Evolutionary conservation across 2,329 filamentous ascomycete genomes (phyloP).

Genomic region (Epichloe coenophiala): DNA sequence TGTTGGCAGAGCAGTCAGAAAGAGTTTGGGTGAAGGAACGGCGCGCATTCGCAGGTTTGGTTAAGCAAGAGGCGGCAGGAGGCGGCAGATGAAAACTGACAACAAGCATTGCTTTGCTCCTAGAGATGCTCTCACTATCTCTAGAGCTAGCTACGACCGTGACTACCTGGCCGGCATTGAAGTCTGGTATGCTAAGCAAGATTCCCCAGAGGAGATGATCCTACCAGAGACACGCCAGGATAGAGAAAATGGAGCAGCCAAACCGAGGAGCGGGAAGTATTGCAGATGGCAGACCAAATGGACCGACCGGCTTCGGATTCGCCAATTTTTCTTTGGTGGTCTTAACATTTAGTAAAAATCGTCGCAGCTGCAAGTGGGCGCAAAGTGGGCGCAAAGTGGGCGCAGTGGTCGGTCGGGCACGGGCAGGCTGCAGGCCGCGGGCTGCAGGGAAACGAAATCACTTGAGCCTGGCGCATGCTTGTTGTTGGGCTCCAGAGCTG

Average conservation of each 20-base stretch:
- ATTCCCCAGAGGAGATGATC: not conserved
- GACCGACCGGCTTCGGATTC: not conserved
- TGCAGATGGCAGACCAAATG: not conserved
- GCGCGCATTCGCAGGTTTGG: slow-evolving; percentile 6
- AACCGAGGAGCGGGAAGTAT: not conserved
- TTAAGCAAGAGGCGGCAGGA: slow-evolving; percentile 8
- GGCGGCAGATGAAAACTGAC: slow-evolving; percentile 29
- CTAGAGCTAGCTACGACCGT: slow-evolving; percentile 57
- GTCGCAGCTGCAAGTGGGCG: slow-evolving; percentile 10
- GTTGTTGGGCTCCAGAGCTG: too few relatives aligned
- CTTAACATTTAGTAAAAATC: slow-evolving; percentile 14
- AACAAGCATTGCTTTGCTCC: slow-evolving; percentile 46
- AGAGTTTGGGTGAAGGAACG: not conserved
- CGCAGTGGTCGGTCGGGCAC: too few relatives aligned
- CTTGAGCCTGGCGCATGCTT: too few relatives aligned
- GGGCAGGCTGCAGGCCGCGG: too few relatives aligned
- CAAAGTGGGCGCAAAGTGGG: slow-evolving; percentile 6
- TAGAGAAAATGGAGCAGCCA: not conserved
- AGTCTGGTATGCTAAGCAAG: slow-evolving; percentile 5
- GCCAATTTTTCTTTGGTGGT: slow-evolving; percentile 12
- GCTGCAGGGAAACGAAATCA: too few relatives aligned
- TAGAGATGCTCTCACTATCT: slow-evolving; percentile 68
- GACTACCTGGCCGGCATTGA: slow-evolving; percentile 59
- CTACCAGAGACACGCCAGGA: not conserved
- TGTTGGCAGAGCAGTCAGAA: slow-evolving; percentile 19